Conservation (phyloP, 2,329 filamentous ascomycete species). For the Pseudogymnoascus sp. region DNA sequence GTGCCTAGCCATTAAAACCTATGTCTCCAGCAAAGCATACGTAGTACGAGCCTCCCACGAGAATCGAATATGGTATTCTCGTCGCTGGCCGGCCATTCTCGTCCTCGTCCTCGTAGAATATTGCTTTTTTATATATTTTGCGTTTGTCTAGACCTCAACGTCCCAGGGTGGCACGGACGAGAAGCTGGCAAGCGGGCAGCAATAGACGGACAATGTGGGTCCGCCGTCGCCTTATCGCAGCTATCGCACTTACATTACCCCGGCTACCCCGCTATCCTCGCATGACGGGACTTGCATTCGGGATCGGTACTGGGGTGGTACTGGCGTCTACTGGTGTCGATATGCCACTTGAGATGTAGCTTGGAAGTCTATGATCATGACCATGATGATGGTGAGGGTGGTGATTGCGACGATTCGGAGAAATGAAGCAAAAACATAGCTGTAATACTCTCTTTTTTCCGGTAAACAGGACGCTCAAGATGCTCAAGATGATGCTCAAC, state of each 20-base stretch:
- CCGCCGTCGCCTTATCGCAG: not conserved
- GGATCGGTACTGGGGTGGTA: slow-evolving; percentile 11
- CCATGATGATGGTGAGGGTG: not conserved
- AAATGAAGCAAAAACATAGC: not conserved
- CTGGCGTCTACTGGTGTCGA: not conserved
- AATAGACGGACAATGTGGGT: not conserved
- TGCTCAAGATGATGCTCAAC: not conserved
- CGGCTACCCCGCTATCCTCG: not conserved
- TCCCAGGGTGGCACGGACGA: slow-evolving; percentile 2
- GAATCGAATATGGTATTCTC: too few relatives aligned
- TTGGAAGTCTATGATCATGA: not conserved
- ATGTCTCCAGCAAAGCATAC: not conserved
- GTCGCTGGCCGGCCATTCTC: not conserved
- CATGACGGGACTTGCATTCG: not conserved
- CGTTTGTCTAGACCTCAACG: too few relatives aligned
- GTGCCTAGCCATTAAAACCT: too few relatives aligned
- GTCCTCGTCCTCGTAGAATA: not conserved
- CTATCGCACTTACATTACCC: not conserved
- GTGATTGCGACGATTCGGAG: not conserved
- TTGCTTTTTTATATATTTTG: not conserved
- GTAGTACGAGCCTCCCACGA: too few relatives aligned
- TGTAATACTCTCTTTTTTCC: not conserved
- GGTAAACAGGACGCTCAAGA: not conserved
- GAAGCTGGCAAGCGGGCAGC: not conserved
- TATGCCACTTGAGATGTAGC: not conserved